Evolutionary conservation across 164 flowering plant genomes (phyloP).

Genomic region (Malania oleifera): DNA sequence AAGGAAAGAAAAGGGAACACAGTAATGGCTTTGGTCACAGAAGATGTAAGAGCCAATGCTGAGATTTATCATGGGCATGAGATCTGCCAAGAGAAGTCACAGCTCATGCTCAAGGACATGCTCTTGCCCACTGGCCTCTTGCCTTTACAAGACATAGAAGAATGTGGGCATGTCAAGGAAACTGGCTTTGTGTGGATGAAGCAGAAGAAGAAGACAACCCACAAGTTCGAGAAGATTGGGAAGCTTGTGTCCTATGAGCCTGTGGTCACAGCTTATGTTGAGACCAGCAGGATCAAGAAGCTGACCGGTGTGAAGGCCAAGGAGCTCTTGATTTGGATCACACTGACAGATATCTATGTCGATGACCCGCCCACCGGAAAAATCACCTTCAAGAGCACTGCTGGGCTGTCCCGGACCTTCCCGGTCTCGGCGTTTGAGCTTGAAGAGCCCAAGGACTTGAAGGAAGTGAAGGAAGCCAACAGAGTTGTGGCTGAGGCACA

Average conservation of each 20-base stretch:
- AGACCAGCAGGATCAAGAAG: constrained; percentile 55
- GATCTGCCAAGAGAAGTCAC: constrained; percentile 44
- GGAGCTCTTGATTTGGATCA: constrained; percentile 73
- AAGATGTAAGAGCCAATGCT: neutral
- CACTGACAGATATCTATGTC: constrained; percentile 40
- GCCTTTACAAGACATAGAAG: constrained; percentile 54
- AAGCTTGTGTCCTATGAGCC: constrained; percentile 46
- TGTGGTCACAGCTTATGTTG: constrained; percentile 66
- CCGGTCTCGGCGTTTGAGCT: constrained; percentile 56
- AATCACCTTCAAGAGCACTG: constrained; percentile 53
- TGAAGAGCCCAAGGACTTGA: constrained; percentile 23
- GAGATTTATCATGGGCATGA: neutral
- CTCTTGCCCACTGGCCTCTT: constrained; percentile 69
- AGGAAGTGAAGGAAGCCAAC: constrained; percentile 27
- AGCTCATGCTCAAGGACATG: constrained; percentile 43
- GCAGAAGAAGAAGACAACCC: constrained; percentile 59
- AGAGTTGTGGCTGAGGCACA: neutral
- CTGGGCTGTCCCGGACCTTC: constrained; percentile 50
- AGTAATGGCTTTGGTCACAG: neutral
- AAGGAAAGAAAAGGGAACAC: neutral
- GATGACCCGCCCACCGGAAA: constrained; percentile 46
- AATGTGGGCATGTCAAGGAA: constrained; percentile 49
- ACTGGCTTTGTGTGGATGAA: constrained; percentile 83
- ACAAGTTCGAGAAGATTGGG: constrained; percentile 61
- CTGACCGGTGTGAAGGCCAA: constrained; percentile 77